A percentile compares a stretch with the other conserved stretches of the same genome.
phyloP scores from a whole-genome alignment of 2,329 filamentous ascomycete genomes.

The Metarhizium humberi region DNA sequence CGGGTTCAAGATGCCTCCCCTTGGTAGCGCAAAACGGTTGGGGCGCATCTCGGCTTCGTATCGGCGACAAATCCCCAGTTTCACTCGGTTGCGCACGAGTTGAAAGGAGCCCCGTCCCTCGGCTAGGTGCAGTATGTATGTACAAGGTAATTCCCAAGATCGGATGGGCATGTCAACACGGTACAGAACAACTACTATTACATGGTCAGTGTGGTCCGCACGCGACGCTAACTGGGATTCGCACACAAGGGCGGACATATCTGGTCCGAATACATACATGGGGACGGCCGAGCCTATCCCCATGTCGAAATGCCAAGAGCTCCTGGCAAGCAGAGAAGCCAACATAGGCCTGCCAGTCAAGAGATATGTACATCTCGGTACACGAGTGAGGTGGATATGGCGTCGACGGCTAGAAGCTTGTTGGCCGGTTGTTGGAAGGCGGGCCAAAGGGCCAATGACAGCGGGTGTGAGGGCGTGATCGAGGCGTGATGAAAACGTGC shows the following conservation, averaged over 20 bases:
- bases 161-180: neutral
- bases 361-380: neutral
- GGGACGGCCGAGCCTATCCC: neutral
- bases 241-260: too few species aligned
- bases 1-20: too few species aligned
- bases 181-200: too few species aligned
- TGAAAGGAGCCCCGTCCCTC: neutral
- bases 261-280: too few species aligned
- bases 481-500: conserved; percentile 1
- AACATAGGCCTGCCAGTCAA: neutral
- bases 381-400: neutral
- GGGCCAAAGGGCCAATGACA: neutral
- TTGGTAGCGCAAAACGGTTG: neutral
- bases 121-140: conserved; percentile 1
- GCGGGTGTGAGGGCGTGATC: neutral
- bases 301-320: neutral
- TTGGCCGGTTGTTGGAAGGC: neutral
- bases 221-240: too few species aligned
- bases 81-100: neutral
- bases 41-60: neutral
- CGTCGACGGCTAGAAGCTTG: neutral
- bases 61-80: neutral
- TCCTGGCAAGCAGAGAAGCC: neutral
- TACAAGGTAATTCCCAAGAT: neutral
- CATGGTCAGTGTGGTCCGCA: too few species aligned